Evolutionary conservation across 345 rosid genomes (phyloP).

Genomic region (Barbarea vulgaris): DNA sequence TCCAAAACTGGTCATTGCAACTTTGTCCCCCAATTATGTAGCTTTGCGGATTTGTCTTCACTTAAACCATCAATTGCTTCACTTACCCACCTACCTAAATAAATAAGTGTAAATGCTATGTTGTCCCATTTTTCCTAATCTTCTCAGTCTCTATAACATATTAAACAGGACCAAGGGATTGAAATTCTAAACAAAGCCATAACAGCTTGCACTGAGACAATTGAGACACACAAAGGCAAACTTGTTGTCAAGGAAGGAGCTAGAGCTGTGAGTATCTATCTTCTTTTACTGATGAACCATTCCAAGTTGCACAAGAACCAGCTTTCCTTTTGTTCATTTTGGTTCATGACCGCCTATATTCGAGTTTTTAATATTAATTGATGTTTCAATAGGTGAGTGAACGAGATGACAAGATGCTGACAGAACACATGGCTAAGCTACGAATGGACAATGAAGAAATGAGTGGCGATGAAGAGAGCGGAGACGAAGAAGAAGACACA

Average conservation of each 20-base stretch:
- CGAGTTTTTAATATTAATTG: neutral
- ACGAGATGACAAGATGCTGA: slow-evolving; percentile 88
- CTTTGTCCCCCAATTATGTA: neutral
- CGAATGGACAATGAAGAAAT: slow-evolving; percentile 78
- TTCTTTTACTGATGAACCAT: slow-evolving; percentile 4
- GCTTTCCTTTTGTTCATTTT: neutral
- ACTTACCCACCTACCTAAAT: neutral
- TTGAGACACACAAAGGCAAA: slow-evolving; percentile 87
- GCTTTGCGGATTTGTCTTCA: neutral
- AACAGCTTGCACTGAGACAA: slow-evolving; percentile 72
- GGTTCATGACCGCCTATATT: neutral
- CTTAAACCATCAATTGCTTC: neutral
- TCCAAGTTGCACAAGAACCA: slow-evolving; percentile 12
- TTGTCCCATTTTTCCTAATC: neutral
- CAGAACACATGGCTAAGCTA: slow-evolving; percentile 96
- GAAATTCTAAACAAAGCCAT: slow-evolving; percentile 76
- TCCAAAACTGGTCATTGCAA: neutral
- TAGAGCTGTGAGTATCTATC: slow-evolving; percentile 74
- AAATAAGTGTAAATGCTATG: neutral
- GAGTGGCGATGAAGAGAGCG: slow-evolving; percentile 94
- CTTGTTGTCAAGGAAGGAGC: slow-evolving; percentile 84
- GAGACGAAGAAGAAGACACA: slow-evolving; percentile 86
- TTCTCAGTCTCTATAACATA: neutral
- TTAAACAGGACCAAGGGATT: slow-evolving; percentile 90
- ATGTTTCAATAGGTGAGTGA: slow-evolving; percentile 79